These are phyloP conservation scores for Tuber borchii DNA, from an alignment of 495 filamentous ascomycete genomes.

Conservation along the genomic window DNA sequence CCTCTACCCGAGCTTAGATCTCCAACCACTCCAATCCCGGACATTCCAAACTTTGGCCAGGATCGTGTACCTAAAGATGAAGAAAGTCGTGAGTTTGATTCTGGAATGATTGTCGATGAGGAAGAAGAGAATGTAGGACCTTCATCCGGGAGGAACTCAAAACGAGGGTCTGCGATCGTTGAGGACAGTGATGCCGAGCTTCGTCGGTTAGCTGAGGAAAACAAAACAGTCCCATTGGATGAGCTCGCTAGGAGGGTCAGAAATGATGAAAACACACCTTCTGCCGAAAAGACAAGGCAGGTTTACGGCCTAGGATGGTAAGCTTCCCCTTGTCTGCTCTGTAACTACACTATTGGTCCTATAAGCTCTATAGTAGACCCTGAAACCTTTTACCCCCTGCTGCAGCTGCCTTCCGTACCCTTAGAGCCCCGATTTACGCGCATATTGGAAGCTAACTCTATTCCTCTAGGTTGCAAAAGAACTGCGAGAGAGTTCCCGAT, in stretches of 20 bases:
- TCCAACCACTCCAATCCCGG: slow-evolving; percentile 49
- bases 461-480: slow-evolving; percentile 64
- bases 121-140: slow-evolving; percentile 45
- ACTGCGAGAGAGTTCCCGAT: slow-evolving; percentile 68
- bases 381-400: not conserved
- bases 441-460: slow-evolving; percentile 26
- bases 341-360: not conserved
- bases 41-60: slow-evolving; percentile 40
- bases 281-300: slow-evolving; percentile 90
- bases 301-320: slow-evolving; percentile 98
- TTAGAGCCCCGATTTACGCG: not conserved
- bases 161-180: slow-evolving; percentile 33
- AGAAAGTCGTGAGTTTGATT: slow-evolving; percentile 31
- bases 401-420: not conserved
- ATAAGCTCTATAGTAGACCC: not conserved
- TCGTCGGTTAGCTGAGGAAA: slow-evolving; percentile 70
- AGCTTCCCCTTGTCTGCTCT: slow-evolving; percentile 28
- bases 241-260: slow-evolving; percentile 78
- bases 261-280: slow-evolving; percentile 62
- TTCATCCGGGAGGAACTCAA: slow-evolving; percentile 31
- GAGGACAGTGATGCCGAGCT: slow-evolving; percentile 67
- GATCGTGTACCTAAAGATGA: slow-evolving; percentile 34
- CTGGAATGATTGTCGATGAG: slow-evolving; percentile 47
- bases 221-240: slow-evolving; percentile 64
- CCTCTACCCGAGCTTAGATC: slow-evolving; percentile 32